Evolutionary conservation across 805 yeast species (phyloP).

Genomic region (Cyberlindnera mycetangii): DNA sequence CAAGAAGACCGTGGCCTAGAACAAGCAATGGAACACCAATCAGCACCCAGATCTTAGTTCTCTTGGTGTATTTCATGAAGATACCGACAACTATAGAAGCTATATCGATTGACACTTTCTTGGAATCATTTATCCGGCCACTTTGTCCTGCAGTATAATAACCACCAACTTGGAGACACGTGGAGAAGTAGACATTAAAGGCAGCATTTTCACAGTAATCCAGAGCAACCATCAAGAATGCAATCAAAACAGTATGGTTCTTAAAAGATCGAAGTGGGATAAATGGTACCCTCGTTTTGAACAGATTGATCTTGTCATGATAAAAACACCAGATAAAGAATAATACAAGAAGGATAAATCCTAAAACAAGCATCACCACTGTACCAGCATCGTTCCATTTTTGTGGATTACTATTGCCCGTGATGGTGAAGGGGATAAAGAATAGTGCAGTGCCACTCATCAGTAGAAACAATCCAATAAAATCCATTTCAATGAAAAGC

Average conservation of each 20-base stretch:
- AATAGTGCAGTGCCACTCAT: constrained; percentile 24
- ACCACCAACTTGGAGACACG: constrained; percentile 31
- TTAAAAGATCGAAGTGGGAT: constrained; percentile 27
- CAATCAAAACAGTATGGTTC: constrained; percentile 20
- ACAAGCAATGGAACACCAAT: constrained; percentile 25
- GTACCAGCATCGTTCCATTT: constrained; percentile 23
- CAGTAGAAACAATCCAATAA: constrained; percentile 24
- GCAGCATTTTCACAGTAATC: constrained; percentile 28
- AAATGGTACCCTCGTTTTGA: constrained; percentile 23
- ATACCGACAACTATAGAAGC: constrained; percentile 28
- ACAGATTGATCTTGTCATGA: constrained; percentile 10
- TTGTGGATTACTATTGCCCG: constrained; percentile 23
- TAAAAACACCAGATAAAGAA: constrained; percentile 25
- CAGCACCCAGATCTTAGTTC: constrained; percentile 26
- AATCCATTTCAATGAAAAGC: constrained; percentile 23
- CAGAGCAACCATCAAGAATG: constrained; percentile 22
- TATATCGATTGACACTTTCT: constrained; percentile 29
- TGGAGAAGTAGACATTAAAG: constrained; percentile 27
- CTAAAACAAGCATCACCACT: constrained; percentile 27
- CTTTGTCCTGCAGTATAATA: constrained; percentile 30
- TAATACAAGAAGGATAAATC: constrained; percentile 17
- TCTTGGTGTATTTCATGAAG: constrained; percentile 30
- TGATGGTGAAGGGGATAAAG: constrained; percentile 29
- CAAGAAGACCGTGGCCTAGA: constrained; percentile 30
- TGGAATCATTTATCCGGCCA: constrained; percentile 31